Conservation (phyloP, 2,329 filamentous ascomycete genomes). For the Aspergillus neoniger region DNA sequence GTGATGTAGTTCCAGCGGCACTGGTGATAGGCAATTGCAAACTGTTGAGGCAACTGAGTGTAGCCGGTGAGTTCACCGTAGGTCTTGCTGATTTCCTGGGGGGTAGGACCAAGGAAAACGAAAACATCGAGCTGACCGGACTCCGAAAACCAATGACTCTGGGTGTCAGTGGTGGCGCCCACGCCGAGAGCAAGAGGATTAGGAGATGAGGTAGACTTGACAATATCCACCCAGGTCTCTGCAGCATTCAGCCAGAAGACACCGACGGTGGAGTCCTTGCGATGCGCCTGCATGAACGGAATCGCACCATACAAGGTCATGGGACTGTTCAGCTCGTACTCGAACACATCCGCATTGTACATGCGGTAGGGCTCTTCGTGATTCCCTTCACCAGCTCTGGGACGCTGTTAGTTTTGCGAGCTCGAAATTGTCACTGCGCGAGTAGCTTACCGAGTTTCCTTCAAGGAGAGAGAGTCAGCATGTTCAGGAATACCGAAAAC, state of each 20-base stretch:
- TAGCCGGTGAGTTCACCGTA: slow-evolving; percentile 91
- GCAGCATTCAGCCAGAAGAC: slow-evolving; percentile 97
- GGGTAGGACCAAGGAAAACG: slow-evolving; percentile 86
- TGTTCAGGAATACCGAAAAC: slow-evolving; percentile 96
- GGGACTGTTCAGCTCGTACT: slow-evolving; percentile 93
- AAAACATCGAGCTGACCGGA: slow-evolving; percentile 87
- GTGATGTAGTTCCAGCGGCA: slow-evolving; percentile 99
- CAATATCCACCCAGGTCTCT: slow-evolving; percentile 96
- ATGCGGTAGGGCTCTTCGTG: slow-evolving; percentile 88
- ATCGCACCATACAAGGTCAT: slow-evolving; percentile 99
- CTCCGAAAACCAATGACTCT: slow-evolving; percentile 97
- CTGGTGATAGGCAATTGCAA: slow-evolving; percentile 91
- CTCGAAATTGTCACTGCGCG: neutral
- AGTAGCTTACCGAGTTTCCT: slow-evolving; percentile 69
- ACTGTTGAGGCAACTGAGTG: slow-evolving; percentile 87
- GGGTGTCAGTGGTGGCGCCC: slow-evolving; percentile 69
- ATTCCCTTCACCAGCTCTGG: slow-evolving; percentile 74
- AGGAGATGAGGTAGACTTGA: slow-evolving; percentile 70
- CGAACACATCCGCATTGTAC: slow-evolving; percentile 97
- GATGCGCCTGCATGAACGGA: slow-evolving; percentile 96
- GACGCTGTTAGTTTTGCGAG: slow-evolving; percentile 23
- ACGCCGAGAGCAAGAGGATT: slow-evolving; percentile 78
- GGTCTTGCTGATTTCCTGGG: slow-evolving; percentile 75
- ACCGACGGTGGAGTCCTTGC: slow-evolving; percentile 88
- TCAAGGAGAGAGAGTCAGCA: slow-evolving; percentile 81